Evolutionary conservation across 1,139 yeast species (phyloP).

Genomic region (Pichia sp.): DNA sequence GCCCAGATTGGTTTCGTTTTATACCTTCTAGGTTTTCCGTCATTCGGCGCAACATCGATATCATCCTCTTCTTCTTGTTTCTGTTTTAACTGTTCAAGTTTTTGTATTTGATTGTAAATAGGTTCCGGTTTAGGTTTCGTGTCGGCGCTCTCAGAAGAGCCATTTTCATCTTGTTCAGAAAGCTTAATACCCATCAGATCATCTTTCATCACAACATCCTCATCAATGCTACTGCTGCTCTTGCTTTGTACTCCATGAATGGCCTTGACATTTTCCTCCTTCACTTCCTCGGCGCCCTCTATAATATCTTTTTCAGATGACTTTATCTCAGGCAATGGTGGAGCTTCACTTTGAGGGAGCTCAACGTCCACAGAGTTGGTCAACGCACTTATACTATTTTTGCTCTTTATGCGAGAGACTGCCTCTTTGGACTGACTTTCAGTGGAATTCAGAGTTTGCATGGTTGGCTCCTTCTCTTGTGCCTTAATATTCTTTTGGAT

Average conservation of each 20-base stretch:
- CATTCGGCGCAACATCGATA: slow-evolving; percentile 2
- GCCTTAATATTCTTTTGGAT: neutral
- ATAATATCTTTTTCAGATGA: neutral
- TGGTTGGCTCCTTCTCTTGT: neutral
- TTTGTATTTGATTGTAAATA: slow-evolving; percentile 21
- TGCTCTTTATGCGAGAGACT: slow-evolving; percentile 14
- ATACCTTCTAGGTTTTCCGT: slow-evolving; percentile 56
- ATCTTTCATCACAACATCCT: no score
- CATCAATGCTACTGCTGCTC: no score
- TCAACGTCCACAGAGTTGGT: slow-evolving; percentile 39
- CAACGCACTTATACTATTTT: slow-evolving; percentile 40
- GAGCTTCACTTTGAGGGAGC: neutral
- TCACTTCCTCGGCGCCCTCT: no score
- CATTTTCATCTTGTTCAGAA: slow-evolving; percentile 35
- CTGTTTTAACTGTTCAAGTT: slow-evolving; percentile 21
- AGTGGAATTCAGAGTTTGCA: neutral
- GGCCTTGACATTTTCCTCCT: no score
- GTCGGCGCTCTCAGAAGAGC: no score
- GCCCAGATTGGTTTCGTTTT: slow-evolving; percentile 77
- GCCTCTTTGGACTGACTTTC: neutral
- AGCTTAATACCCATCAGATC: no score
- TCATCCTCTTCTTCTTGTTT: slow-evolving; percentile 12
- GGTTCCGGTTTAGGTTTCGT: slow-evolving; percentile 13
- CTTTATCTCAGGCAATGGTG: neutral
- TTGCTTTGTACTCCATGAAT: no score